Conservation (phyloP, 2,329 filamentous ascomycete genomes). For the Trichoderma atroviride region DNA sequence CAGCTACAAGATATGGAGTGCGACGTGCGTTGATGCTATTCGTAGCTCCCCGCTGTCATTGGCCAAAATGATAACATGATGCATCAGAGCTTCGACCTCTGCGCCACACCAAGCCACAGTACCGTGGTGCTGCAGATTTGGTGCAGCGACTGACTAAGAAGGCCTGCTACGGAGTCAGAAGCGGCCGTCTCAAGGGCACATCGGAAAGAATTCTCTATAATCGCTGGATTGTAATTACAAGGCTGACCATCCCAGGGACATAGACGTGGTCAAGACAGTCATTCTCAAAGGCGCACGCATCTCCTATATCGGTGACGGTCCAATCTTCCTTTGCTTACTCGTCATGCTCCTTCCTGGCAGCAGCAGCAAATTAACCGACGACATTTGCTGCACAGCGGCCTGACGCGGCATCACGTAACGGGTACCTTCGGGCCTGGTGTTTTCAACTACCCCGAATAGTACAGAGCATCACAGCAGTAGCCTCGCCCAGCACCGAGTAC, state of each 20-base stretch:
- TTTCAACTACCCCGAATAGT: neutral
- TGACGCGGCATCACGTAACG: neutral
- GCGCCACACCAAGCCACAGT: slow-evolving; percentile 17
- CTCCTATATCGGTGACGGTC: slow-evolving; percentile 10
- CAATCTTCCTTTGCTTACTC: neutral
- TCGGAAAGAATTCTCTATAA: neutral
- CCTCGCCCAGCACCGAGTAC: neutral
- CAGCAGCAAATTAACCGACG: neutral
- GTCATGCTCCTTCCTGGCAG: neutral
- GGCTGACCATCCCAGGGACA: neutral
- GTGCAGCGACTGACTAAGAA: slow-evolving; percentile 2
- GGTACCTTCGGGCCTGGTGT: neutral
- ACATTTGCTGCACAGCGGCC: neutral
- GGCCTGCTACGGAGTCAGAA: neutral
- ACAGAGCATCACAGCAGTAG: neutral
- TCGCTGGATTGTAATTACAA: neutral
- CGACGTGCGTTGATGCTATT: slow-evolving; percentile 14
- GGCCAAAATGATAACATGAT: slow-evolving; percentile 20
- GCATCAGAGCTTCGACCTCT: slow-evolving; percentile 5
- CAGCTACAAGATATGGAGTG: neutral
- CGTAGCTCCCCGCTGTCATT: slow-evolving; percentile 17
- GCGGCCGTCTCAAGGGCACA: neutral
- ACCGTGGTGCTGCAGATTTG: neutral
- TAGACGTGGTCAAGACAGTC: neutral
- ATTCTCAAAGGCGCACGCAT: neutral